phyloP scores from a whole-genome alignment of 139 green algal species.

The Chlamydomonas sphaeroides region DNA sequence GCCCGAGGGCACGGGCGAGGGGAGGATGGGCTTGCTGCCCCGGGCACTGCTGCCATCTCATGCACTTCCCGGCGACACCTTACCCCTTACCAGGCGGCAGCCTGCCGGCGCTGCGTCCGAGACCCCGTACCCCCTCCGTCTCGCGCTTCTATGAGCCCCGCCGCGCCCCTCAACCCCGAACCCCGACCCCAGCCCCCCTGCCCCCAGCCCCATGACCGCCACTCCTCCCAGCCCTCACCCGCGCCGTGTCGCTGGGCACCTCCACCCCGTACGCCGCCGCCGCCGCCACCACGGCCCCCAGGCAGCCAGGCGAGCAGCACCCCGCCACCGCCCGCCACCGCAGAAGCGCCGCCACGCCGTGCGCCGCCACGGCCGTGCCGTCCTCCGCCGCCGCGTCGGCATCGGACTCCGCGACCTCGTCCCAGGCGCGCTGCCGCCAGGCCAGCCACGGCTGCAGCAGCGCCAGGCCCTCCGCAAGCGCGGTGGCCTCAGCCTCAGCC shows the following conservation, averaged over 20 bases:
- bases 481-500: neutral
- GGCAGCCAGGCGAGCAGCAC: neutral
- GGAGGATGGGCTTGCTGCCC: too few species aligned
- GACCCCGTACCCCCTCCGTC: too few species aligned
- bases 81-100: too few species aligned
- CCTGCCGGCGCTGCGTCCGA: too few species aligned
- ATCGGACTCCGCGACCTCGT: neutral
- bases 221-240: neutral
- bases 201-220: too few species aligned
- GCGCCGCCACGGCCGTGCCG: neutral
- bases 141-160: too few species aligned
- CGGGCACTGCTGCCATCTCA: too few species aligned
- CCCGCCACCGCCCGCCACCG: neutral
- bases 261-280: slow-evolving; percentile 17
- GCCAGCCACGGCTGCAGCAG: slow-evolving; percentile 6
- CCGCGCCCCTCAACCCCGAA: too few species aligned
- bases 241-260: neutral
- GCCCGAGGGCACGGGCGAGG: too few species aligned
- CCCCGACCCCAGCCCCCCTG: too few species aligned
- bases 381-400: neutral
- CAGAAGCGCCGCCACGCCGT: neutral
- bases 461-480: slow-evolving; percentile 8
- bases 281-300: neutral
- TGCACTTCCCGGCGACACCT: too few species aligned
- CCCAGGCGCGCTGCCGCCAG: neutral